Evolutionary conservation across 2,329 filamentous ascomycete species (phyloP).

Genomic region (Albophoma yamanashiensis): DNA sequence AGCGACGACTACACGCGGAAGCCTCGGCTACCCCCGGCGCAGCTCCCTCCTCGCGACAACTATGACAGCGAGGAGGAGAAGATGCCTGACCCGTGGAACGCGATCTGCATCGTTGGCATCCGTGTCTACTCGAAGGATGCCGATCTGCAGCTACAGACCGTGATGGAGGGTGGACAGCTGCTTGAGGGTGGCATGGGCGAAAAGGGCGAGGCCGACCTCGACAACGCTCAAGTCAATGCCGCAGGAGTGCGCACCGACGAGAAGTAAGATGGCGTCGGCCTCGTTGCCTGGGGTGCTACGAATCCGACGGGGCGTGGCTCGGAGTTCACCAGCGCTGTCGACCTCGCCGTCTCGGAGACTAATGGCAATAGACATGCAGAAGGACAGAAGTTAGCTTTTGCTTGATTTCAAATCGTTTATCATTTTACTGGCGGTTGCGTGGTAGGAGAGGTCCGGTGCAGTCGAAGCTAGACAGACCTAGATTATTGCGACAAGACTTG

Average conservation of each 20-base stretch:
- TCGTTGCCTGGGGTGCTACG: slow-evolving; percentile 8
- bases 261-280: not conserved
- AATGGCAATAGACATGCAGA: not conserved
- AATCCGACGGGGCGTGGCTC: not conserved
- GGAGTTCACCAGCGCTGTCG: not conserved
- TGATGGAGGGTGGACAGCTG: slow-evolving; percentile 44
- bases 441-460: not conserved
- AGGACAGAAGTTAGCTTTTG: not conserved
- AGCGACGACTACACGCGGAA: slow-evolving; percentile 46
- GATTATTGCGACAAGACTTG: not conserved
- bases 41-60: slow-evolving; percentile 22
- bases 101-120: slow-evolving; percentile 49
- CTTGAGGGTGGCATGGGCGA: slow-evolving; percentile 46
- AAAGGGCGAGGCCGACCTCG: slow-evolving; percentile 43
- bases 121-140: slow-evolving; percentile 51
- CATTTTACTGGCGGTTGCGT: too few relatives aligned
- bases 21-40: slow-evolving; percentile 28
- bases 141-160: slow-evolving; percentile 39
- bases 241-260: slow-evolving; percentile 28
- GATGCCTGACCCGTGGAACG: slow-evolving; percentile 49
- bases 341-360: not conserved
- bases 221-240: slow-evolving; percentile 46
- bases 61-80: slow-evolving; percentile 49
- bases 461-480: not conserved
- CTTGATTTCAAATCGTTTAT: too few relatives aligned